Evolutionary conservation across 2,329 filamentous ascomycete genomes (phyloP), one percentile per base, ranked within the genome.

Genomic region (Cladosporium phlei): DNA sequence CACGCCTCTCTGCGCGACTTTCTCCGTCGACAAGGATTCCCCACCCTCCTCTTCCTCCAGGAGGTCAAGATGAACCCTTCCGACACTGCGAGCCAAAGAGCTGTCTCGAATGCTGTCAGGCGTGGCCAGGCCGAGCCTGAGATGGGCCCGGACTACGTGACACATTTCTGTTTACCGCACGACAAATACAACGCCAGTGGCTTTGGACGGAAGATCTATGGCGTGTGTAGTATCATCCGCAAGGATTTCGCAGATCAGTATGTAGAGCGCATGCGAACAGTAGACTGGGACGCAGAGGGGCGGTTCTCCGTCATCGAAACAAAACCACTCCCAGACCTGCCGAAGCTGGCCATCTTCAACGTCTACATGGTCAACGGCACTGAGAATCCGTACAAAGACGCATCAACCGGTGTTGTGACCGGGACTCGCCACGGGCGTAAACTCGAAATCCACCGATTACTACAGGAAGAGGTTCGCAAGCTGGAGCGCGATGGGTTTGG

Each of bases 281-380:
- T 75, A 0, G 59, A 66, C 8, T 79, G 74, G 75, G 75, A 79
- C 45, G 53, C 61, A 2, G 75, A 79, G 65, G 76, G 75, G 3
- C 67, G 75, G 0, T 65, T 78, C 4, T 64, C 69, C n/a, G 61
- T 78, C 17, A 63, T 73, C 10, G 69, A 76, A 55, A 62, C 59
- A 2, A 55, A 55, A 21, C 59, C 22, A 7, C 17, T 14, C 2
- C n/a, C 25, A 8, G 17, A 42, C 8, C 38, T 48, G n/a, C 53
- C 52, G 7, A 68, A 63, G 25, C 48, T 77, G 0, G 70, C 71
- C 1, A 58, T 79, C 17, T 66, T 77, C 56, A 78, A 78, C 52
- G 65, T 77, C 22, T 78, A 77, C 53, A 71, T 73, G 30, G 70
- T 77, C 10, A 78, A 78, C 54, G 75, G 75, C 2, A 78, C 76